phyloP scores from a whole-genome alignment of 73 alveolate genomes.

The Durusdinium trenchii region DNA sequence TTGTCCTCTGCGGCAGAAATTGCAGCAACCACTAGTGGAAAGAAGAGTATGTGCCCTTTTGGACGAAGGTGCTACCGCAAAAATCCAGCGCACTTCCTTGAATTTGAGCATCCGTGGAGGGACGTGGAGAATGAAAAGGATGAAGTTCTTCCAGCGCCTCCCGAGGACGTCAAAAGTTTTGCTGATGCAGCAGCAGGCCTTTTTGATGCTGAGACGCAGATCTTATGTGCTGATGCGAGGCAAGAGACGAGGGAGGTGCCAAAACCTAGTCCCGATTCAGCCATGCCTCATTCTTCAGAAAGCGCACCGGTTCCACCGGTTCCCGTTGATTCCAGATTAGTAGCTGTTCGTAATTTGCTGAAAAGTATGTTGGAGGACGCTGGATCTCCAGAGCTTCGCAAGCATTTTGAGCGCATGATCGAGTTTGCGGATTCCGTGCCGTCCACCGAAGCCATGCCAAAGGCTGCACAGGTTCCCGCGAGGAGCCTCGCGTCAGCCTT shows the following conservation, averaged over 20 bases:
- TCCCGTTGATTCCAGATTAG: neutral
- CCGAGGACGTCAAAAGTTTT: neutral
- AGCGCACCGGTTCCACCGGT: neutral
- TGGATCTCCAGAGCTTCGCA: neutral
- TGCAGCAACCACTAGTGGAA: constrained; percentile 11
- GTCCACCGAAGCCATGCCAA: neutral
- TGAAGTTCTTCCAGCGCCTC: neutral
- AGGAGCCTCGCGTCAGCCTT: constrained; percentile 2
- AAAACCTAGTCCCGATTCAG: neutral
- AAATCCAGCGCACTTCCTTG: constrained; percentile 67
- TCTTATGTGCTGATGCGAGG: neutral
- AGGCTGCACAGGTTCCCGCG: neutral
- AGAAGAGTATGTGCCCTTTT: constrained; percentile 13
- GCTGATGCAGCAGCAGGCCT: neutral
- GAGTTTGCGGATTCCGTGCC: constrained; percentile 23
- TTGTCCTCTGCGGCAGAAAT: constrained; percentile 33
- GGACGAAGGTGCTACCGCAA: constrained; percentile 72
- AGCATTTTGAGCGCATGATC: neutral
- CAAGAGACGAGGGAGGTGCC: neutral
- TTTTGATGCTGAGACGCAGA: neutral
- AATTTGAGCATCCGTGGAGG: constrained; percentile 49
- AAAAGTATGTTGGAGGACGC: neutral
- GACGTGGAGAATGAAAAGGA: neutral
- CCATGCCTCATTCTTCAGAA: neutral
- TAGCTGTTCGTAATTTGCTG: neutral